phyloP scores from a whole-genome alignment of 305 asterid species.

The Fraxinus platypoda region DNA sequence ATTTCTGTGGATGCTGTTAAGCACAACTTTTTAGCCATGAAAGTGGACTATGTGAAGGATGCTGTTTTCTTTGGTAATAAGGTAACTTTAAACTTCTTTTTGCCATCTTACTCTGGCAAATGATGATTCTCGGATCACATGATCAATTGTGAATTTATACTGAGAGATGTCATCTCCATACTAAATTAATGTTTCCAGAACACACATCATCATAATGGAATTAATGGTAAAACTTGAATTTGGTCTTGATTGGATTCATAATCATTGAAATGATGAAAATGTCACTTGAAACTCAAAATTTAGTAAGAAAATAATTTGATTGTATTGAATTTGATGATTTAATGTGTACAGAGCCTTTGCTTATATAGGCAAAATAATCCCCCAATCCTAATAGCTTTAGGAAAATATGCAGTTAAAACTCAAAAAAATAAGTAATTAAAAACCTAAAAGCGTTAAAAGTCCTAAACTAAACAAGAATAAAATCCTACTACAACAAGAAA shows the following conservation, averaged over 20 bases:
- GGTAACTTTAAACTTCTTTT: conserved; percentile 26
- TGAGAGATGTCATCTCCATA: background rate
- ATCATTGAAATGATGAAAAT: background rate
- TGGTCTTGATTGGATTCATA: background rate
- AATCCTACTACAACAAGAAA: background rate
- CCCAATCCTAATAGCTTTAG: background rate
- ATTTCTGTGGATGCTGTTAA: conserved; percentile 51
- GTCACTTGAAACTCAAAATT: background rate
- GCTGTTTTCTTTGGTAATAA: conserved; percentile 43
- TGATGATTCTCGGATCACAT: background rate
- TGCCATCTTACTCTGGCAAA: background rate
- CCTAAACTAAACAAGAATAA: background rate
- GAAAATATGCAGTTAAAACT: background rate
- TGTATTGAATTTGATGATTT: background rate
- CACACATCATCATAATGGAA: background rate
- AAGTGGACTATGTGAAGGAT: conserved; percentile 47
- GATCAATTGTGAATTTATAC: background rate
- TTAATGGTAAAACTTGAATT: background rate
- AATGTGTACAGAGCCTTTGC: background rate
- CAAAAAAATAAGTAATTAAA: background rate
- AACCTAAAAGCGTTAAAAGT: background rate
- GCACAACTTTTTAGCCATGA: conserved; percentile 41
- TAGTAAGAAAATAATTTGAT: background rate
- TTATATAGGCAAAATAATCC: background rate
- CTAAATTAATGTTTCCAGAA: background rate